phyloP scores from a whole-genome alignment of 257 asterid genomes.

The Ehretia macrophylla region DNA sequence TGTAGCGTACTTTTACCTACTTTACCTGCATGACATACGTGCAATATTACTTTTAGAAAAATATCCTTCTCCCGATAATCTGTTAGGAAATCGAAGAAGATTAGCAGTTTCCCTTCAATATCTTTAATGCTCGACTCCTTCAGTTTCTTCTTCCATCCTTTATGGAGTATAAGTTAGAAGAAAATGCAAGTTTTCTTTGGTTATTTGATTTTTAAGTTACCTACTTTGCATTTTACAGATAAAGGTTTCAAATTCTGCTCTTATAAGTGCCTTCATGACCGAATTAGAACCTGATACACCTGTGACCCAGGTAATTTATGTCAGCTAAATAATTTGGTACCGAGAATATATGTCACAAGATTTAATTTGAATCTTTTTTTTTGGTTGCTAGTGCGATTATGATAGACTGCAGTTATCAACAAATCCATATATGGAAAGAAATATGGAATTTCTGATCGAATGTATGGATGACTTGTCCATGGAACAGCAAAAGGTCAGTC shows the following conservation, averaged over 20 bases:
- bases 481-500: constrained; percentile 89
- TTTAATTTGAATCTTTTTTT: constrained; percentile 5
- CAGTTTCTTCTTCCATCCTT: background rate
- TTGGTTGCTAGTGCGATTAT: constrained; percentile 61
- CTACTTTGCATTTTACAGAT: constrained; percentile 42
- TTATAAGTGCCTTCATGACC: constrained; percentile 93
- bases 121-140: too few relatives aligned
- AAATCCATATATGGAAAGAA: constrained; percentile 78
- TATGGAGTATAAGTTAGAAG: background rate
- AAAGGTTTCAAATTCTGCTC: constrained; percentile 97
- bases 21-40: too few relatives aligned
- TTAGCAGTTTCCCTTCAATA: too few relatives aligned
- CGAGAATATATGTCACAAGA: background rate
- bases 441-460: constrained; percentile 84
- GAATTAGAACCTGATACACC: constrained; percentile 87
- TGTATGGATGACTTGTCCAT: constrained; percentile 97
- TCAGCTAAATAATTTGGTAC: background rate
- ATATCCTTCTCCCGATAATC: too few relatives aligned
- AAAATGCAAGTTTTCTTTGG: background rate
- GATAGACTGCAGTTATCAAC: constrained; percentile 88
- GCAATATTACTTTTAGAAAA: too few relatives aligned
- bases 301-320: constrained; percentile 60
- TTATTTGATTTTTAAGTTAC: constrained; percentile 1
- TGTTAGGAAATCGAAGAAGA: too few relatives aligned
- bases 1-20: background rate